Conservation (phyloP, 108 stramenopile genomes). For the Nannochloropsis gaditana region DNA sequence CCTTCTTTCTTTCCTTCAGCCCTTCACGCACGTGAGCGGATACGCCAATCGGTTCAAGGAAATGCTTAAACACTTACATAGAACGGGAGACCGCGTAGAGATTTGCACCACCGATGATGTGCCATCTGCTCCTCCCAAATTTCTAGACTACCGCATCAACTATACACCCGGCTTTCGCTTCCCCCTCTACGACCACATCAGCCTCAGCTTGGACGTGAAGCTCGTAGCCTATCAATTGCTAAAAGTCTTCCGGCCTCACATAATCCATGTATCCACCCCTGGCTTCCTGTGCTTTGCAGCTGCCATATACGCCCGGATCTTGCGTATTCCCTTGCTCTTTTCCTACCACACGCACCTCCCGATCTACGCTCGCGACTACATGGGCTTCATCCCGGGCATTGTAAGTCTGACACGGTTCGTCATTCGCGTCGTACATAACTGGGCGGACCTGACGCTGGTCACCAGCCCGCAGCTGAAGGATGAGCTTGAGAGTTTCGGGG, state of each 20-base stretch:
- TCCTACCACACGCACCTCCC: conserved; percentile 94
- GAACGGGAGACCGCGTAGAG: conserved; percentile 52
- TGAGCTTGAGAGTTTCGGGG: conserved; percentile 70
- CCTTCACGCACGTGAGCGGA: conserved; percentile 91
- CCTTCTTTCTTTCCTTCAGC: conserved; percentile 34
- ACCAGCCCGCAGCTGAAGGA: conserved; percentile 84
- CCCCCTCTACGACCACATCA: conserved; percentile 85
- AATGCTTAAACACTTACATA: conserved; percentile 64
- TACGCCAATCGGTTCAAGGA: conserved; percentile 97
- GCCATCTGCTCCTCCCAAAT: conserved; percentile 62
- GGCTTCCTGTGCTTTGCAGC: conserved; percentile 75
- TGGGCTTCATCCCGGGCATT: conserved; percentile 65
- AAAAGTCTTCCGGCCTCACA: conserved; percentile 71
- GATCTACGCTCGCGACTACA: conserved; percentile 73
- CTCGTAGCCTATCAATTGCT: conserved; percentile 57
- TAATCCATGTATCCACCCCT: conserved; percentile 89
- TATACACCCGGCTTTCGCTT: conserved; percentile 86
- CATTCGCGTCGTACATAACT: conserved; percentile 66
- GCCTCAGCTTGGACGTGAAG: conserved; percentile 66
- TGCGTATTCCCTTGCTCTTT: conserved; percentile 56
- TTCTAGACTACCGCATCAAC: conserved; percentile 67
- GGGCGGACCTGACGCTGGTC: conserved; percentile 84
- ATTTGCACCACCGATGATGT: conserved; percentile 77
- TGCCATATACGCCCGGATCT: conserved; percentile 46
- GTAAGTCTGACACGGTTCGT: conserved; percentile 67